A percentile compares a stretch with the other conserved stretches of the same genome.
Evolutionary conservation across 2,329 filamentous ascomycete species (phyloP).

Genomic region (Dactylellina haptotyla): DNA sequence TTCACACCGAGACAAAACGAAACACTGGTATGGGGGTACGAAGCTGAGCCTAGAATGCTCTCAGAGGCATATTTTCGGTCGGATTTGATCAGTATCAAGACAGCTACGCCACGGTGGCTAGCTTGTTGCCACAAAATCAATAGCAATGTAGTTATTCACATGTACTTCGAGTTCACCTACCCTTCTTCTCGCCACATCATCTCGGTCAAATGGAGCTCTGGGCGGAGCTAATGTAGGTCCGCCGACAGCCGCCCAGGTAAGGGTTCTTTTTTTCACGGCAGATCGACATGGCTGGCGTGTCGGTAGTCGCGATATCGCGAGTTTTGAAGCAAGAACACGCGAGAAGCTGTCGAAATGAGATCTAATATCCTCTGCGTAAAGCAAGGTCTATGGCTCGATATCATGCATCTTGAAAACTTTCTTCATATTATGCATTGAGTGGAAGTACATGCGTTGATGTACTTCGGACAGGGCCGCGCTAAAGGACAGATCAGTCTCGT

Average conservation of each 20-base stretch:
- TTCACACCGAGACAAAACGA: neutral
- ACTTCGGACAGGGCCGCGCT: neutral
- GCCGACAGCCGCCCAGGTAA: neutral
- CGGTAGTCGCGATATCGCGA: conserved; percentile 16
- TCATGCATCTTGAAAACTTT: conserved; percentile 12
- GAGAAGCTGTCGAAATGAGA: conserved; percentile 21
- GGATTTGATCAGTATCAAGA: neutral
- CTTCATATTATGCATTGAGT: neutral
- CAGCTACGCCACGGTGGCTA: conserved; percentile 27
- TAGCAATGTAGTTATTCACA: neutral
- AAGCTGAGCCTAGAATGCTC: conserved; percentile 11
- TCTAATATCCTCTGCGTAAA: conserved; percentile 15
- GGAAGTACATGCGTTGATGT: neutral
- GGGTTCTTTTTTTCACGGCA: conserved; percentile 6
- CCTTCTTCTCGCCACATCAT: neutral
- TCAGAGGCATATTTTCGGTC: neutral
- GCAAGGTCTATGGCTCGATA: conserved; percentile 14
- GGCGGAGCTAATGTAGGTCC: neutral
- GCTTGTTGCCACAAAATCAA: neutral
- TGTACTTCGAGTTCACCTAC: neutral
- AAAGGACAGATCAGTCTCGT: neutral
- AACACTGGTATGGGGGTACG: neutral
- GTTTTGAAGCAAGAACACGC: neutral
- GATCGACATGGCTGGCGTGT: conserved; percentile 14
- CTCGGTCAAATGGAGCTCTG: conserved; percentile 2